Evolutionary conservation across 805 yeast species (phyloP).

Genomic region (Tetrapisispora namnaoensis): DNA sequence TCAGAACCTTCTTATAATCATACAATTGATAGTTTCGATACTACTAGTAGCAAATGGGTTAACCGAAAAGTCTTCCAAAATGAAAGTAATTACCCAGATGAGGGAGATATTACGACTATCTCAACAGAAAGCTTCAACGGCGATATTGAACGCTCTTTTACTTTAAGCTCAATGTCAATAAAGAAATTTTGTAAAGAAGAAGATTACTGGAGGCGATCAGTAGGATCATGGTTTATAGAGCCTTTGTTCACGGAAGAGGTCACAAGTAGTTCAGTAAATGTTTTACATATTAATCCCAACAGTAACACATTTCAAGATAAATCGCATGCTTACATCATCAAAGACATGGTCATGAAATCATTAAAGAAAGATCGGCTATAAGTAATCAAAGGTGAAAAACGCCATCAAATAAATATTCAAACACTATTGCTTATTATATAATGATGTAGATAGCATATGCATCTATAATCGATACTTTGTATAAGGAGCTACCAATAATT

Average conservation of each 20-base stretch:
- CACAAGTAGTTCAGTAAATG: too few relatives aligned
- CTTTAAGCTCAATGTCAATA: neutral
- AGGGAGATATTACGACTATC: neutral
- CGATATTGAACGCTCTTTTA: neutral
- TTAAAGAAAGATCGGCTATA: neutral
- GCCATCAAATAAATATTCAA: too few relatives aligned
- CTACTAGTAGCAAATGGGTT: neutral
- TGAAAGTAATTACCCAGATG: neutral
- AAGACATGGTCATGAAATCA: slow-evolving; percentile 1
- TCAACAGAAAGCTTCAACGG: neutral
- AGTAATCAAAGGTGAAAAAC: too few relatives aligned
- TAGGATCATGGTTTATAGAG: slow-evolving; percentile 1
- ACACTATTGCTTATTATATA: too few relatives aligned
- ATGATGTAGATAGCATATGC: too few relatives aligned
- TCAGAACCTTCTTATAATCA: neutral
- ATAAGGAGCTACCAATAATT: too few relatives aligned
- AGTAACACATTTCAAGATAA: neutral
- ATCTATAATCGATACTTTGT: too few relatives aligned
- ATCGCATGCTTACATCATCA: neutral
- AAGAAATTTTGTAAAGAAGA: slow-evolving; percentile 2
- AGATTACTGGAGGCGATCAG: neutral
- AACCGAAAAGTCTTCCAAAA: neutral
- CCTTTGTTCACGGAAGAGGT: neutral
- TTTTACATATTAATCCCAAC: neutral
- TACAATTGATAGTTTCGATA: neutral